phyloP scores from a whole-genome alignment of 495 filamentous ascomycete species.

The Hypoxylon crocopeplum region DNA sequence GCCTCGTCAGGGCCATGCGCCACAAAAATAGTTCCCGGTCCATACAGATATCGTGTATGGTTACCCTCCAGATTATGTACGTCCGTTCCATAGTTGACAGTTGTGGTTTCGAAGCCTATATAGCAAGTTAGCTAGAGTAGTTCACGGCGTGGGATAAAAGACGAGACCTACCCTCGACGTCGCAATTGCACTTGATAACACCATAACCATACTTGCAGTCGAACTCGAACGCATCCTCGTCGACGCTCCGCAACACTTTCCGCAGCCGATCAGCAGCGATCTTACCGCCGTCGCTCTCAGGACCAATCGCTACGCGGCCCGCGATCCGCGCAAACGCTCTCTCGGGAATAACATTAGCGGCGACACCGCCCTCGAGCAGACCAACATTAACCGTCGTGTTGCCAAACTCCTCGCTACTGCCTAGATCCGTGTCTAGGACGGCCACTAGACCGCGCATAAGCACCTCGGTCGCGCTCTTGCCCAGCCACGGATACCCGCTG shows the following conservation, averaged over 20 bases:
- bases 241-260: constrained; percentile 63
- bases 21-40: constrained; percentile 85
- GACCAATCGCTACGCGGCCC: constrained; percentile 77
- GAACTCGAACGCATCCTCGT: constrained; percentile 65
- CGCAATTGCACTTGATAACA: constrained; percentile 77
- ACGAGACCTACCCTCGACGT: constrained; percentile 67
- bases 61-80: constrained; percentile 75
- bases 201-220: constrained; percentile 68
- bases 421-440: constrained; percentile 71
- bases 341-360: constrained; percentile 84
- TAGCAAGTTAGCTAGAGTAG: background rate
- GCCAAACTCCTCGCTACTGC: constrained; percentile 76
- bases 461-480: constrained; percentile 77
- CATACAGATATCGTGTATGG: constrained; percentile 86
- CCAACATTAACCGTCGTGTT: constrained; percentile 90
- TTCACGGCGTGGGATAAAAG: background rate
- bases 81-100: constrained; percentile 93
- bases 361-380: constrained; percentile 78
- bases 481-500: constrained; percentile 87
- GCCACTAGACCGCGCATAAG: constrained; percentile 70
- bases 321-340: constrained; percentile 69
- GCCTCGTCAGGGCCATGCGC: constrained; percentile 89
- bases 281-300: constrained; percentile 58
- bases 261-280: constrained; percentile 62
- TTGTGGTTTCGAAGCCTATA: constrained; percentile 73